These are phyloP conservation scores for Fusarium sp. DNA, from an alignment of 2,329 filamentous ascomycete species.

Conservation along the genomic window DNA sequence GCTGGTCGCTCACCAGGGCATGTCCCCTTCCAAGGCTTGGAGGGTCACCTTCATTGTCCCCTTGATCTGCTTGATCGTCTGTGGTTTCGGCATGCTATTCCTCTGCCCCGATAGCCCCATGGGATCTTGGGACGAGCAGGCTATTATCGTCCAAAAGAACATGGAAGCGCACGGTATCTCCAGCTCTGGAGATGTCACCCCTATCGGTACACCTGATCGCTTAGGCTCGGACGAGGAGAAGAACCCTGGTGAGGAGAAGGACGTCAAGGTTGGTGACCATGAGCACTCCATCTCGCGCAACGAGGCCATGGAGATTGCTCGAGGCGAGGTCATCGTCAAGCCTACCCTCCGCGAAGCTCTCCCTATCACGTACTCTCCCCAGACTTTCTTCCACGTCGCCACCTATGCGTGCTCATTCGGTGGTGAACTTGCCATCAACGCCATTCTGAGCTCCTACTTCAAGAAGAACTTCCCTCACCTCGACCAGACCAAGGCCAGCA, in stretches of 20 bases:
- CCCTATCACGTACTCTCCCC: constrained; percentile 62
- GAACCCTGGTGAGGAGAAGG: constrained; percentile 53
- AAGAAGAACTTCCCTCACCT: constrained; percentile 70
- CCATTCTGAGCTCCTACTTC: constrained; percentile 70
- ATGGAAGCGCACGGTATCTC: constrained; percentile 60
- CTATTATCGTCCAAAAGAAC: constrained; percentile 67
- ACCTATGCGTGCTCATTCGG: constrained; percentile 75
- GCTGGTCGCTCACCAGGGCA: constrained; percentile 69
- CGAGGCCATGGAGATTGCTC: constrained; percentile 67
- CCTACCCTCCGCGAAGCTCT: constrained; percentile 66
- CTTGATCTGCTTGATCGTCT: constrained; percentile 77
- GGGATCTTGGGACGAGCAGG: constrained; percentile 83
- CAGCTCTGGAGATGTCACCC: constrained; percentile 60
- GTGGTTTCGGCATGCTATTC: constrained; percentile 76
- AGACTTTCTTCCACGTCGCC: constrained; percentile 66
- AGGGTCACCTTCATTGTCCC: constrained; percentile 87
- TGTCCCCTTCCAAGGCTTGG: constrained; percentile 80
- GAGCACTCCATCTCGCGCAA: constrained; percentile 62
- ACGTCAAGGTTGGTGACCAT: constrained; percentile 54
- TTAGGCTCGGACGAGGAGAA: constrained; percentile 52
- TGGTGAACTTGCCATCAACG: constrained; percentile 72
- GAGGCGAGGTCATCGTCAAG: constrained; percentile 65
- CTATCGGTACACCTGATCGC: constrained; percentile 61
- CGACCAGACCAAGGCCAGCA: constrained; percentile 66
- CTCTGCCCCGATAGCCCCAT: constrained; percentile 85